Evolutionary conservation across 257 asterid species (phyloP).

Genomic region (Thymus quinquecostatus): DNA sequence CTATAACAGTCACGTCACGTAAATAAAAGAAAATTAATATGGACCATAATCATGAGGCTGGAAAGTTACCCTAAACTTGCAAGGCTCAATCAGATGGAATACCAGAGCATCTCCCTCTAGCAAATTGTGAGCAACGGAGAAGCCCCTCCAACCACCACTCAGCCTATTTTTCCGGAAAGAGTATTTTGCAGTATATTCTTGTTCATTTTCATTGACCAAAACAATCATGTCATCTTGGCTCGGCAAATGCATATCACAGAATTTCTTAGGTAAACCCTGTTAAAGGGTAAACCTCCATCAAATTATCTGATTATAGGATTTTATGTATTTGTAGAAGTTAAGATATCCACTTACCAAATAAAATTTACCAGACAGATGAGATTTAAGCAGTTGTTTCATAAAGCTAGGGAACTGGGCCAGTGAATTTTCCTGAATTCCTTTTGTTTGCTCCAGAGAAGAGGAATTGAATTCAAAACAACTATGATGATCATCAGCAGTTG

Average conservation of each 20-base stretch:
- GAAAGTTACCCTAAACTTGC: constrained; percentile 62
- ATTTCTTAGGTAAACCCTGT: constrained; percentile 58
- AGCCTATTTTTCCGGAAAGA: constrained; percentile 51
- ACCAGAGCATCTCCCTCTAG: constrained; percentile 64
- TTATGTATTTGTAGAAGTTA: neutral
- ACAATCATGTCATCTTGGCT: constrained; percentile 47
- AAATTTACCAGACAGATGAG: constrained; percentile 61
- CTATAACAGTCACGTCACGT: neutral
- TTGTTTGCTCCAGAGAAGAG: constrained; percentile 40
- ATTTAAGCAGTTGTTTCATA: constrained; percentile 54
- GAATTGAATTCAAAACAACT: constrained; percentile 32
- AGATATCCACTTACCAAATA: constrained; percentile 55
- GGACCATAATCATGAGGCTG: constrained; percentile 9
- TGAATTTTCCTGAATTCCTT: constrained; percentile 43
- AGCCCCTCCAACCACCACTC: constrained; percentile 77
- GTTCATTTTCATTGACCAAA: constrained; percentile 55
- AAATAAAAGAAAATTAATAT: neutral
- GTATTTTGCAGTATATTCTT: constrained; percentile 49
- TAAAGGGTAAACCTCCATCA: constrained; percentile 7
- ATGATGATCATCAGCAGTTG: constrained; percentile 7
- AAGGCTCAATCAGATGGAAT: constrained; percentile 58
- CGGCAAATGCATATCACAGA: constrained; percentile 59
- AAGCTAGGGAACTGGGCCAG: constrained; percentile 49
- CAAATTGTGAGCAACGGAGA: constrained; percentile 63
- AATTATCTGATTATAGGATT: neutral